A percentile compares a stretch with the other conserved stretches of the same genome.
phyloP scores from a whole-genome alignment of 371 early-diverging fungal species.

The Mortierella sp. region DNA sequence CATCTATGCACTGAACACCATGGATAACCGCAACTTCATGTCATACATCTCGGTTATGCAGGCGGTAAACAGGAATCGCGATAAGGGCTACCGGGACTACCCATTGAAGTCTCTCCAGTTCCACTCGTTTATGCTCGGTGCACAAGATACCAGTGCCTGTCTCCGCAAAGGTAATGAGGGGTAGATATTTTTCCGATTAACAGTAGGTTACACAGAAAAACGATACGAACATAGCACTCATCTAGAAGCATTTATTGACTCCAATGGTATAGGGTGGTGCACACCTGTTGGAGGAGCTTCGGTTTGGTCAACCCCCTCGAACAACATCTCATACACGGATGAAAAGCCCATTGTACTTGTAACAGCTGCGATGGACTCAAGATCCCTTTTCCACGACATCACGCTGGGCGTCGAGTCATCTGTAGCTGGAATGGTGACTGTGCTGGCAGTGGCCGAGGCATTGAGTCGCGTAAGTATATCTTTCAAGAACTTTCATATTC shows the following conservation, averaged over 20 bases:
- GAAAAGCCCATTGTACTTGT: constrained; percentile 78
- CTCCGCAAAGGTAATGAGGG: constrained; percentile 72
- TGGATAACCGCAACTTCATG: constrained; percentile 57
- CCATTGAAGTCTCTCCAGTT: constrained; percentile 82
- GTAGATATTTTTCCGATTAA: neutral
- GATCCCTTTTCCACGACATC: constrained; percentile 78
- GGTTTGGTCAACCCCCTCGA: constrained; percentile 79
- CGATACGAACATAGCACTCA: neutral
- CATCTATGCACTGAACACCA: constrained; percentile 74
- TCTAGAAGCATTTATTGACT: neutral
- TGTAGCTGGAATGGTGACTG: constrained; percentile 73
- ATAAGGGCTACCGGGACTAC: constrained; percentile 64
- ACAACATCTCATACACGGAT: constrained; percentile 66
- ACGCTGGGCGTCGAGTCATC: constrained; percentile 67
- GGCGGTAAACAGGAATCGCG: constrained; percentile 67
- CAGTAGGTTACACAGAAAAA: neutral
- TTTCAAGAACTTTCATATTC: neutral
- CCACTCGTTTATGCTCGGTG: constrained; percentile 80
- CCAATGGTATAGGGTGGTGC: constrained; percentile 69
- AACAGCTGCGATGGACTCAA: constrained; percentile 75
- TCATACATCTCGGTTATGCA: constrained; percentile 61
- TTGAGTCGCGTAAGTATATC: constrained; percentile 68
- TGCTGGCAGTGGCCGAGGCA: constrained; percentile 81
- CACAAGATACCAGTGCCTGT: constrained; percentile 77
- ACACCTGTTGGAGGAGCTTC: constrained; percentile 79